Evolutionary conservation across 169 alveolate species (phyloP), one percentile per base, ranked within the genome.

Genomic region (Plasmodium relictum): DNA sequence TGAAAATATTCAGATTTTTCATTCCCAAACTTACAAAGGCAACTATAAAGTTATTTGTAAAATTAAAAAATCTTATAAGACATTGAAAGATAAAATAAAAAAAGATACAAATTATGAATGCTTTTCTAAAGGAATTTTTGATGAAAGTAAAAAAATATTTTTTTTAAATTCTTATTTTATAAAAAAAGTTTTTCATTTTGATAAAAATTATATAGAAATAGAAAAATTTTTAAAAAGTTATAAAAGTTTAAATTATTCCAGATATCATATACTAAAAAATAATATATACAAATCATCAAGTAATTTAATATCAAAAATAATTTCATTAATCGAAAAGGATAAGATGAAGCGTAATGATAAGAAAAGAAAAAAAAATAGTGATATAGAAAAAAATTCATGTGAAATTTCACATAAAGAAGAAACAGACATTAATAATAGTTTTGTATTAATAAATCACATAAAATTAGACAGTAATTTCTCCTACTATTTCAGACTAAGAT

Each of bases 191-290:
- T 80, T 26, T 37, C 83, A 66, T 10, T 66, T 39, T 26, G 90
- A 80, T 42, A 52, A 70, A 66, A 80, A 50, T 41, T 66, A n/a
- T 44, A 18, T 16, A 50, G 68, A 80, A n/a, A 70, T 80, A 39
- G 54, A 80, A 26, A 44, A 54, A 16, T 80, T 80, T 59, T 58
- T 80, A 80, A 80, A 66, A 24, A 26, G 39, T 6, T 66, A 80
- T 16, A 70, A 58, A 44, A 61, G 58, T 42, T 6, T 45, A 31
- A 22, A 16, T 7, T 66, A 58, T 58, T 6, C 18, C 18, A 58
- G 68, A 58, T 58, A 16, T 58, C 18, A 58, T 20, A n/a, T 10
- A 65, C 37, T 31, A 41, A 31, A 65, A 41, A 65, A 14, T 6
- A 65, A 54, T 54, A 52, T 52, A 7, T 76, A 50, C 50, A 76